Evolutionary conservation across 1,284 basidiomycete genomes (phyloP), one percentile per base, ranked within the genome.

Genomic region (Cutaneotrichosporon cutaneum): DNA sequence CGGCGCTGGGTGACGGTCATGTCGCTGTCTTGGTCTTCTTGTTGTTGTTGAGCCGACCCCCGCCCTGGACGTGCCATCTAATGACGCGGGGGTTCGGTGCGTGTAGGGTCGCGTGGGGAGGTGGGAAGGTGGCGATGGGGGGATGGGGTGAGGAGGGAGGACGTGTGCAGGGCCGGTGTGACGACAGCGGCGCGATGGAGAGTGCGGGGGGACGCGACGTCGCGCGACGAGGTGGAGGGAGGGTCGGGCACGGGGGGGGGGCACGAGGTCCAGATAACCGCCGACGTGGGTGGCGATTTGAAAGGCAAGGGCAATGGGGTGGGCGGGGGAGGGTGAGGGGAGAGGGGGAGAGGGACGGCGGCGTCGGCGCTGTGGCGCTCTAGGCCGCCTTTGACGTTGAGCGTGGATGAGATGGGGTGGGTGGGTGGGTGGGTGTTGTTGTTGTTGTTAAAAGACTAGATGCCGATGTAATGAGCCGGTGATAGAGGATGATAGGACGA

Each of bases 1-100:
- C 77, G 65, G 54, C 78, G 61, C 59, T 79, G 76, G 18, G 77
- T 79, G 50, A 79, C 75, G 18, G 77, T 79, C 78, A 80, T 80
- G 61, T 11, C n/a, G 27, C 3, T 44, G 26, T 35, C 26, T 8
- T 44, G 18, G 47, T 52, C 16, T 52, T 35, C 32, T 35, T 52
- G 52, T 39, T 39, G 33, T 54, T 54, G 33, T 54, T 54, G 33
- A 54, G 48, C 11, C 18, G 26, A 27, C 13, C 18, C 48, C 26
- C 48, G 27, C 24, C 48, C 48, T 32, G 26, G 48, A 51, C 26
- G 16, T 30, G 39, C 18, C 39, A 42, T 42, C 18, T 27, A 51
- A 51, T 27, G 26, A 32, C 48, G 26, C 7, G 27, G 26, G 48
- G 45, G 45, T 5, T 47, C 24, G 18, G 16, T 32, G 11, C 27